A percentile compares a stretch with the other conserved stretches of the same genome.
phyloP scores from a whole-genome alignment of 148 eudicot species.

The Fagopyrum esculentum region DNA sequence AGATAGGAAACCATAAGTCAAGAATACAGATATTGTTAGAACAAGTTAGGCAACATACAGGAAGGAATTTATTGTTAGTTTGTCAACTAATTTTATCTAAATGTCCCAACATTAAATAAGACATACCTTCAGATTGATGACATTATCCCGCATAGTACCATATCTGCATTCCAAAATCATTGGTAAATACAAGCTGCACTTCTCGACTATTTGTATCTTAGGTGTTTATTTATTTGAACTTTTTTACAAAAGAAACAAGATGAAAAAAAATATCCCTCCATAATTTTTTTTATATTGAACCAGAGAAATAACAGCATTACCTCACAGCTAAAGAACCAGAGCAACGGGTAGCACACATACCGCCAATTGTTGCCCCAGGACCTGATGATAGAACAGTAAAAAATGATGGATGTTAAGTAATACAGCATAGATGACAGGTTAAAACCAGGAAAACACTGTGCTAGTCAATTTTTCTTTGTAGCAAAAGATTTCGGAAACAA shows the following conservation, averaged over 20 bases:
- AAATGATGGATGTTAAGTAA: neutral
- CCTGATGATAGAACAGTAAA: slow-evolving; percentile 35
- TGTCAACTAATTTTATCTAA: neutral
- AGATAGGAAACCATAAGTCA: neutral
- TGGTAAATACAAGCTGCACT: neutral
- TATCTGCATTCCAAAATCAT: slow-evolving; percentile 62
- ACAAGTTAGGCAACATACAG: neutral
- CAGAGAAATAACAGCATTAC: slow-evolving; percentile 22
- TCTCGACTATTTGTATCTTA: neutral
- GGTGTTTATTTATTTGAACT: neutral
- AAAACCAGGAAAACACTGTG: neutral
- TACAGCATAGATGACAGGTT: neutral
- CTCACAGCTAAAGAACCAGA: slow-evolving; percentile 99
- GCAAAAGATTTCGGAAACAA: neutral
- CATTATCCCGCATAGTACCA: slow-evolving; percentile 99
- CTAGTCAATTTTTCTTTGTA: neutral
- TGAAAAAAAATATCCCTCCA: too few species aligned
- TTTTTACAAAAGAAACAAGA: too few species aligned
- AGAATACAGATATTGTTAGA: neutral
- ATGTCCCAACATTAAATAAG: neutral
- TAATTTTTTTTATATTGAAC: neutral
- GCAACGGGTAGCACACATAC: slow-evolving; percentile 99
- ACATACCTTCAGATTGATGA: slow-evolving; percentile 79
- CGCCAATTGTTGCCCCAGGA: slow-evolving; percentile 99
- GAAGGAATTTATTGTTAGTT: neutral